Evolutionary conservation across 768 basidiomycete genomes (phyloP), one percentile per base, ranked within the genome.

Genomic region (Phaffia tasmanica): DNA sequence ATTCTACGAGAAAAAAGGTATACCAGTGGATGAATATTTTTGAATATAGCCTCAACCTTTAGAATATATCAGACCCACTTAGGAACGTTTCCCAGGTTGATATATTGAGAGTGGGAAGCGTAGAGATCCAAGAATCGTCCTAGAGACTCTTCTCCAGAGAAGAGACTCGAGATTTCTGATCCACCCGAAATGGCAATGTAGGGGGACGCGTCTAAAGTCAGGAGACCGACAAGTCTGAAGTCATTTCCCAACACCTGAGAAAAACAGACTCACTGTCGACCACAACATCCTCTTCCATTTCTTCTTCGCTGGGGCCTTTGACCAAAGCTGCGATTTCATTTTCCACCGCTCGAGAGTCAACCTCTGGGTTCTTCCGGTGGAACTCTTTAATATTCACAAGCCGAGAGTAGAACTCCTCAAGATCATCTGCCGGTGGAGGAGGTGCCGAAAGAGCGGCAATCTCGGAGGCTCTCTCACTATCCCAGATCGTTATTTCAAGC

Each of bases 381-480:
- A 94, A 90, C 75, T 93, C 91, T 79, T 93, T 89, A 78, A 98
- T 85, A 83, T 88, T 91, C 75, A 84, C 86, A 81, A 98, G 85
- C 80, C 95, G 86, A 76, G 86, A 81, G 79, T 99, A 98, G 80
- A 99, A 99, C 77, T 94, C 90, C 57, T 86, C 85, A 61, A 98
- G 81, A 78, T 97, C 79, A 35, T 76, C 77, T 55, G 75, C 73
- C 3, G 30, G 72, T 69, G 72, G 70, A 47, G 74, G 71, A 14
- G 77, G 75, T 0, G 72, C 71, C 3, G 76, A 75, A 0, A 78
- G 62, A 1, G 72, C 57, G 3, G 71, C 65, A 0, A 75, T 62
- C 55, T 78, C 77, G 2, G 63, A 56, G 7, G 75, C 73, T 48
- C 76, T 71, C 1, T 73, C 35, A 5, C 35, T 42, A 42, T 4